Conservation (phyloP, 352 stramenopile species). For the Thraustochytrium sp. region DNA sequence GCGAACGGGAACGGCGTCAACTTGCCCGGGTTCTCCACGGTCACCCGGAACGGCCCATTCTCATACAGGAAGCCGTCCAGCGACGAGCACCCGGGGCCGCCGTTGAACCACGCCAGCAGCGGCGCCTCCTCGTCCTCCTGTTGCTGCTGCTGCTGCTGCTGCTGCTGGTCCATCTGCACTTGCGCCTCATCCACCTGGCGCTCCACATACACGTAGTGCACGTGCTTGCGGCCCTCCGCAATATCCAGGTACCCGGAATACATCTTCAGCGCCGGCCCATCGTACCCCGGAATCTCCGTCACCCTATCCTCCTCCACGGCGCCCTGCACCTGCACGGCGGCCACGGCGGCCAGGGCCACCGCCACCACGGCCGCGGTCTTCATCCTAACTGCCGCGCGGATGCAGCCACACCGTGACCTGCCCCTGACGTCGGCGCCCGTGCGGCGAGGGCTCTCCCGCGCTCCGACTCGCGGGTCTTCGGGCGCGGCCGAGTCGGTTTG, state of each 20-base stretch:
- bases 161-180: slow-evolving; percentile 48
- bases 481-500: too few relatives aligned
- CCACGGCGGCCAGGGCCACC: not conserved
- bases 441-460: too few relatives aligned
- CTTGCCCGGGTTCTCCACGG: slow-evolving; percentile 46
- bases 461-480: too few relatives aligned
- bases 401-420: too few relatives aligned
- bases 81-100: slow-evolving; percentile 74
- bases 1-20: slow-evolving; percentile 51
- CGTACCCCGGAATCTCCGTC: slow-evolving; percentile 50
- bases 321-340: not conserved
- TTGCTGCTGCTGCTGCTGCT: slow-evolving; percentile 56
- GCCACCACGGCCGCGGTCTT: not conserved
- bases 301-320: not conserved
- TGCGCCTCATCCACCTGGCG: slow-evolving; percentile 57
- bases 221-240: slow-evolving; percentile 39
- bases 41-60: slow-evolving; percentile 58
- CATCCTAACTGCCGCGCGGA: too few relatives aligned
- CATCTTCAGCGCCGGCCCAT: slow-evolving; percentile 51
- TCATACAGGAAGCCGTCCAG: slow-evolving; percentile 69
- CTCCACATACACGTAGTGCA: slow-evolving; percentile 60
- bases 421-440: too few relatives aligned
- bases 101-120: slow-evolving; percentile 82
- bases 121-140: slow-evolving; percentile 55
- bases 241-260: slow-evolving; percentile 58